phyloP scores from a whole-genome alignment of 129 eudicot genomes.

The carrot (Daucus carota) region DNA sequence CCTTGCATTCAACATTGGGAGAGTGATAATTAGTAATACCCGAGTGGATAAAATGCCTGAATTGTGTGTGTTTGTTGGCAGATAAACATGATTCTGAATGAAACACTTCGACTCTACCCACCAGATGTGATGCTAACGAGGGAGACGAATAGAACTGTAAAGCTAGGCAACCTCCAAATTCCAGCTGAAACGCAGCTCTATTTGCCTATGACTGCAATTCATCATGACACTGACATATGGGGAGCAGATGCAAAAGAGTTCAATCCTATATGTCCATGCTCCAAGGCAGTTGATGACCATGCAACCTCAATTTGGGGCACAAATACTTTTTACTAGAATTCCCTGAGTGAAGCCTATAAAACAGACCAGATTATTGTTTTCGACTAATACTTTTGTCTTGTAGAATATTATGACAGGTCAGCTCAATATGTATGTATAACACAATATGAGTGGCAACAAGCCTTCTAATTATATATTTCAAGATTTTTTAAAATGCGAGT shows the following conservation, averaged over 20 bases:
- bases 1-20: background rate
- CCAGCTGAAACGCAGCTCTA: constrained; percentile 38
- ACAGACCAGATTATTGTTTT: background rate
- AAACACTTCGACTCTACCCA: constrained; percentile 60
- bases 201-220: constrained; percentile 31
- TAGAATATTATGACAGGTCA: background rate
- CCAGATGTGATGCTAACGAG: constrained; percentile 46
- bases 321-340: constrained; percentile 20
- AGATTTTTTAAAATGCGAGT: too few species aligned
- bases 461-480: too few species aligned
- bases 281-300: constrained; percentile 21
- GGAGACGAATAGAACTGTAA: constrained; percentile 25
- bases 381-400: background rate
- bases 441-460: too few species aligned
- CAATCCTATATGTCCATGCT: constrained; percentile 41
- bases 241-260: constrained; percentile 49
- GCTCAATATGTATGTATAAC: too few species aligned
- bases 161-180: constrained; percentile 25
- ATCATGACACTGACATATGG: constrained; percentile 46
- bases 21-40: background rate
- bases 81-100: constrained; percentile 55
- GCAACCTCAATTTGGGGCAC: constrained; percentile 43
- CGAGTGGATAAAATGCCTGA: background rate
- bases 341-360: background rate
- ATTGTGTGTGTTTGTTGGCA: constrained; percentile 18